Conservation (phyloP, 108 stramenopile genomes). For the Hondaea fermentalgiana region DNA sequence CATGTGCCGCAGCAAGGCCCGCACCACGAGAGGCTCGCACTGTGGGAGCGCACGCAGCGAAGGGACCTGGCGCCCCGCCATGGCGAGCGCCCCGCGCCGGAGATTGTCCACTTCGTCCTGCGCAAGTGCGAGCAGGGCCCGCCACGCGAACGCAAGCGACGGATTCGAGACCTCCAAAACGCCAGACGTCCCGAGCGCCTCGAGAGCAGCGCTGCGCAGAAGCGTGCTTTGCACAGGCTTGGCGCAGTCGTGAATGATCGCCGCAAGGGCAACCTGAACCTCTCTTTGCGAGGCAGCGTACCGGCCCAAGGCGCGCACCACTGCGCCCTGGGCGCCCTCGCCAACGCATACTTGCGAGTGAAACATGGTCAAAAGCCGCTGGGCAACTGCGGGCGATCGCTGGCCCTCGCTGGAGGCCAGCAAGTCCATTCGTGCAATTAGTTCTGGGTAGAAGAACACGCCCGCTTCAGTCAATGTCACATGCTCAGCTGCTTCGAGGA, state of each 20-base stretch:
- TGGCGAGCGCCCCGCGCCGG: not conserved
- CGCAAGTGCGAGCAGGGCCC: not conserved
- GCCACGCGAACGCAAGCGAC: not conserved
- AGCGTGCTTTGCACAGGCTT: not conserved
- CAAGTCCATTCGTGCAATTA: not conserved
- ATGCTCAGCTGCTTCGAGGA: not conserved
- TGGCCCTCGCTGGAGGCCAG: not conserved
- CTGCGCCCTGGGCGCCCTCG: not conserved
- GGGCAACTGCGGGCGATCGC: not conserved
- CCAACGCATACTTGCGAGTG: not conserved
- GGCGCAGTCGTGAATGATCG: not conserved
- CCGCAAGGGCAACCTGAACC: not conserved
- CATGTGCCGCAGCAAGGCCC: not conserved
- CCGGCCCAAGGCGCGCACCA: not conserved
- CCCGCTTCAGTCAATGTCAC: not conserved
- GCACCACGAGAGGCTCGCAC: not conserved
- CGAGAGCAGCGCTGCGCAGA: not conserved
- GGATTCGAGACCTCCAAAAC: not conserved
- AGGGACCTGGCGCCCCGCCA: not conserved
- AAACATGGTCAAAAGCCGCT: not conserved
- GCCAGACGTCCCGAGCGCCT: not conserved
- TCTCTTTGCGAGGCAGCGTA: not conserved
- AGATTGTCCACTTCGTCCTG: not conserved
- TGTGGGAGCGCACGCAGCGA: not conserved
- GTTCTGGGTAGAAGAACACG: not conserved